Percentiles rank a stretch among this genome's conserved stretches.
Evolutionary conservation across 352 stramenopile species (phyloP).

Genomic region (Hyaloperonospora brassicae): DNA sequence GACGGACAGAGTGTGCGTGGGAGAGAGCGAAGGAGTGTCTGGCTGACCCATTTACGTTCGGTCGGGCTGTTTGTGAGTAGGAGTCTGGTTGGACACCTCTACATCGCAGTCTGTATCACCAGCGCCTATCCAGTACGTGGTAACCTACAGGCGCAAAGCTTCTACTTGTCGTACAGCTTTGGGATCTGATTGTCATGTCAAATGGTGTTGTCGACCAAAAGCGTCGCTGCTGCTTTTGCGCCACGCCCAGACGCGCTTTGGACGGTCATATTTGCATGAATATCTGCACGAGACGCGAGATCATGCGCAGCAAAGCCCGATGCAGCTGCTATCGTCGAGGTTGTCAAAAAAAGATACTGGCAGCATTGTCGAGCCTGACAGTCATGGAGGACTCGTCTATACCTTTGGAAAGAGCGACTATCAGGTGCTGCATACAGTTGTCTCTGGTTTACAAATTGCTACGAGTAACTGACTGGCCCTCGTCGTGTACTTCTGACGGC

Average conservation of each 20-base stretch:
- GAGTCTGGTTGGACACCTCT: conserved; percentile 78
- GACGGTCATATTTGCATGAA: conserved; percentile 40
- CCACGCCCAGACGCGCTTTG: conserved; percentile 42
- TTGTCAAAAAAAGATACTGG: conserved; percentile 11
- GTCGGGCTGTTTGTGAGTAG: conserved; percentile 18
- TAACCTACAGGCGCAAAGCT: neutral
- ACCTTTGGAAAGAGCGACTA: conserved; percentile 83
- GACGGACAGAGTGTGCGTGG: neutral
- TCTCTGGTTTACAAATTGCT: neutral
- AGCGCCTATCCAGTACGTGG: conserved; percentile 56
- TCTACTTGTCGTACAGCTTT: neutral
- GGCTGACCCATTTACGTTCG: too few species aligned
- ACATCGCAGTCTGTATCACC: conserved; percentile 64
- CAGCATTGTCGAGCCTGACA: conserved; percentile 1
- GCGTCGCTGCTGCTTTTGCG: conserved; percentile 64
- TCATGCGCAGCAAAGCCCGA: conserved; percentile 45
- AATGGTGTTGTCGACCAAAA: conserved; percentile 7
- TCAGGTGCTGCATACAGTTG: conserved; percentile 31
- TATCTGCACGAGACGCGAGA: conserved; percentile 49
- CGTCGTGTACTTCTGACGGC: neutral
- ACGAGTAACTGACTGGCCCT: conserved; percentile 3
- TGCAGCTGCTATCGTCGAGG: conserved; percentile 51
- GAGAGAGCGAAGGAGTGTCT: neutral
- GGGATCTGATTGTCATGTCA: too few species aligned
- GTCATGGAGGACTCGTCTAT: conserved; percentile 48